Percentiles rank a stretch among this genome's conserved stretches.
phyloP scores from a whole-genome alignment of 2,329 filamentous ascomycete species.

The Boeremia exigua region DNA sequence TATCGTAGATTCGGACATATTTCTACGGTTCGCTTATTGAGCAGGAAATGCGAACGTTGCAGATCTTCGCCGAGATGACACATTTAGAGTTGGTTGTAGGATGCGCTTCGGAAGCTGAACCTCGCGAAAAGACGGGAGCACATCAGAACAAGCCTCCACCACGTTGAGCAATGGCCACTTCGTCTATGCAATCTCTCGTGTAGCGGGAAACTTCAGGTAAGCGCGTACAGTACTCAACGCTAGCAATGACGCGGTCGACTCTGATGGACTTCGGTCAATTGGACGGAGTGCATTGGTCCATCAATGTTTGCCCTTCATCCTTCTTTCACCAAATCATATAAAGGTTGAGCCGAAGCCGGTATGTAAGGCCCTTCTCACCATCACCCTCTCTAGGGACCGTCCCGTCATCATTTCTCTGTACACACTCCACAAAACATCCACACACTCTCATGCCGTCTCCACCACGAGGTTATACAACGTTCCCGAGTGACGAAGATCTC shows the following conservation, averaged over 20 bases:
- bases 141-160: conserved; percentile 24
- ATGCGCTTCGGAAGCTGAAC: conserved; percentile 13
- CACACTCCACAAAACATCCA: too few species aligned
- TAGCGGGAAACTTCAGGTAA: conserved; percentile 26
- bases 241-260: conserved; percentile 29
- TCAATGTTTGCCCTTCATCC: conserved; percentile 14
- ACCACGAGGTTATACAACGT: conserved; percentile 40
- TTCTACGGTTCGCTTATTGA: neutral
- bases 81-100: neutral
- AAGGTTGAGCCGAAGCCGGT: conserved; percentile 29
- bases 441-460: conserved; percentile 40
- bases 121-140: conserved; percentile 27
- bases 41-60: conserved; percentile 9
- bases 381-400: neutral
- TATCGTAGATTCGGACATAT: conserved; percentile 5
- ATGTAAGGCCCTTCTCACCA: conserved; percentile 1
- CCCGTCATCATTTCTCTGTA: neutral
- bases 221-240: conserved; percentile 33
- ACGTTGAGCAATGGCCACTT: conserved; percentile 23
- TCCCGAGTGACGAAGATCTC: conserved; percentile 44
- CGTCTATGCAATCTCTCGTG: conserved; percentile 31
- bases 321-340: conserved; percentile 28
- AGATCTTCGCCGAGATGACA: conserved; percentile 7
- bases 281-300: conserved; percentile 11
- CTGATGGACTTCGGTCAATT: conserved; percentile 18